These are phyloP conservation scores for Luffa aegyptiaca DNA, from an alignment of 306 rosid genomes.

Conservation along the genomic window DNA sequence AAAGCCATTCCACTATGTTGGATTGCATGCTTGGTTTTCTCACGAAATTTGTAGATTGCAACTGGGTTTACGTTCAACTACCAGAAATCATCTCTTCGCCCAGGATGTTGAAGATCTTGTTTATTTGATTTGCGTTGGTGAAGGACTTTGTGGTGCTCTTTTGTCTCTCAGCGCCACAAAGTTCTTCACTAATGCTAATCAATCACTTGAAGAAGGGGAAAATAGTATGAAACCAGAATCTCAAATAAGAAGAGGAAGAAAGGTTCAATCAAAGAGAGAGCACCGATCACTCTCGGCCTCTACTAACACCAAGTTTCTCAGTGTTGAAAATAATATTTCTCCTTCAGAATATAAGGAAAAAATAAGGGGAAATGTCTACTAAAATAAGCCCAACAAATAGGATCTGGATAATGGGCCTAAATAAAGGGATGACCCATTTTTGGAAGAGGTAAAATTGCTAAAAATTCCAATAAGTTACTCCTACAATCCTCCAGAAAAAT, in stretches of 20 bases:
- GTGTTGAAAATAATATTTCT: not conserved
- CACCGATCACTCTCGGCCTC: not conserved
- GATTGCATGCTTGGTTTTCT: not conserved
- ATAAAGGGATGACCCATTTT: not conserved
- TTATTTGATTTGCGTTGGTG: not conserved
- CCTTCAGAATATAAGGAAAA: not conserved
- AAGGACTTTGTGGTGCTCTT: not conserved
- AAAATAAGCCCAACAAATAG: not conserved
- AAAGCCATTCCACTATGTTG: not conserved
- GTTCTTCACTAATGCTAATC: not conserved
- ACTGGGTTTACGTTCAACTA: not conserved
- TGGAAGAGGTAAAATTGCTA: not conserved
- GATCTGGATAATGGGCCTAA: not conserved
- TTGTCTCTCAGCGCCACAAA: not conserved
- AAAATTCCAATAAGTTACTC: not conserved
- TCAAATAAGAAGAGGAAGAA: not conserved
- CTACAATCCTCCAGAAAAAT: not conserved
- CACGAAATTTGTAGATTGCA: not conserved
- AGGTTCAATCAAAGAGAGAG: not conserved
- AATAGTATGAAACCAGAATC: not conserved
- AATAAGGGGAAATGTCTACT: not conserved
- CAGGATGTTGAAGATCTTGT: not conserved
- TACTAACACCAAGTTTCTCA: not conserved
- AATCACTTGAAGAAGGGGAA: not conserved
- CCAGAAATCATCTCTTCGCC: not conserved